phyloP scores from a whole-genome alignment of 768 basidiomycete species.

The Russula dissimulans region DNA sequence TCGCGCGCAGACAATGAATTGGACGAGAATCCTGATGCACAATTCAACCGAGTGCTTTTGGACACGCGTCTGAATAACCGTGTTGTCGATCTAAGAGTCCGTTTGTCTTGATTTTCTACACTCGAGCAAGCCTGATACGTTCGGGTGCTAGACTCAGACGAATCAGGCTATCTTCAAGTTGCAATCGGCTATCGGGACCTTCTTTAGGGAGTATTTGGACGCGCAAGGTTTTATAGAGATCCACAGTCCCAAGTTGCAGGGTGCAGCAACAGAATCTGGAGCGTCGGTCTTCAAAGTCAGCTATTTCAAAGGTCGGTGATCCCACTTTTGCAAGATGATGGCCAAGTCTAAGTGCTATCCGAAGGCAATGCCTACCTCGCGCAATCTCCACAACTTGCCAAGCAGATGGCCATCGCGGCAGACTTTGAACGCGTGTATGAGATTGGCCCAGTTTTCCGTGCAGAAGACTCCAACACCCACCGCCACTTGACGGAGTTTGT shows the following conservation, averaged over 20 bases:
- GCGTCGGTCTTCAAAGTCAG: conserved; percentile 96
- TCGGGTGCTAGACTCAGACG: conserved; percentile 60
- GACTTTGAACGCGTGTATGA: conserved; percentile 99
- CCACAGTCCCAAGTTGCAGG: conserved; percentile 95
- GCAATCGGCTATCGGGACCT: conserved; percentile 77
- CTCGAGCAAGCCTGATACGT: neutral
- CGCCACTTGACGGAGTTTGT: conserved; percentile 98
- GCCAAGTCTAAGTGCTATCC: neutral
- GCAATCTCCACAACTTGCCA: conserved; percentile 94
- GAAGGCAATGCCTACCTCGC: conserved; percentile 85
- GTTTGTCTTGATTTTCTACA: conserved; percentile 22
- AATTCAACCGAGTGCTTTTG: conserved; percentile 74
- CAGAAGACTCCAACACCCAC: conserved; percentile 95
- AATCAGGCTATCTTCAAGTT: conserved; percentile 94
- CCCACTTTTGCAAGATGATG: neutral
- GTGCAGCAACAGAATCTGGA: conserved; percentile 93
- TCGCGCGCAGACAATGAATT: conserved; percentile 70
- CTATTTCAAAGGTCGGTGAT: conserved; percentile 82
- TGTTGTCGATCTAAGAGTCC: conserved; percentile 83
- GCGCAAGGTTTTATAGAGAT: conserved; percentile 81
- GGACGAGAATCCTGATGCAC: conserved; percentile 41
- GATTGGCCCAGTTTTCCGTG: conserved; percentile 93
- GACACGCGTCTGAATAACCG: conserved; percentile 94
- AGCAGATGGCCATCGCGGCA: conserved; percentile 98
- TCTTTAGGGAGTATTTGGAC: conserved; percentile 80